Base-by-base conservation (phyloP, 2,329 filamentous ascomycete species). In the Pezicula carpinea region DNA sequence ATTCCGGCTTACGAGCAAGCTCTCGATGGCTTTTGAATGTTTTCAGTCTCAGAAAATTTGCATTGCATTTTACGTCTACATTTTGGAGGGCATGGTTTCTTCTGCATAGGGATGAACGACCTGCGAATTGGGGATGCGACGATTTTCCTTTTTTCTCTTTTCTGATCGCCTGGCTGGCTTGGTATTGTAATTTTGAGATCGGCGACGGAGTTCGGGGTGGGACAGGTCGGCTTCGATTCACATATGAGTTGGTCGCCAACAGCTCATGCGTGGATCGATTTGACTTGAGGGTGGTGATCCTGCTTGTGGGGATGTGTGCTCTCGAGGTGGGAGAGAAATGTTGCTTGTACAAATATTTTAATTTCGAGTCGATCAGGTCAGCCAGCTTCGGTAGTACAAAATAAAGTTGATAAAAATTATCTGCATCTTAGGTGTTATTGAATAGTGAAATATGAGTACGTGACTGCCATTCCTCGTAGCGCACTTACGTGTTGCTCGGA, bases 261-360 rank as follows among this genome's bases (percentile, higher is more conserved):
- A 48, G 52, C 36, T 47, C 29, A 46, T 52, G 33, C 44, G 46
- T 40, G 44, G 36, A 34, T 18, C 26, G 10, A 29, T 8, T n/a
- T 29, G 26, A 13, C 26, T 29, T 29, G 26, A 29, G 10, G 45
- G 31, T 14, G 23, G 18, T 43, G 40, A n/a, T 49, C 49, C 40
- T 40, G 50, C 50, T 47, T 38, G 40, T 47, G 50, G 48, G 53
- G 53, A 54, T 46, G 52, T 38, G 31, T 18, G 45, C 39, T 44
- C 44, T 32, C 50, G n/a, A 11, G 22, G 38, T 6, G 13, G 38
- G 38, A 22, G 38, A 21, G n/a, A 55, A 11, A 11, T 29, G 26
- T 29, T 29, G 26, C 26, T 56, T 63, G 59, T 62, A 63, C 56
- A 62, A 63, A 59, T 63, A 63, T 55, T n/a, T 50, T 59, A 58